A percentile compares a stretch with the other conserved stretches of the same genome.
Evolutionary conservation across 2,329 filamentous ascomycete species (phyloP).

Genomic region (Clarireedia monteithiana): DNA sequence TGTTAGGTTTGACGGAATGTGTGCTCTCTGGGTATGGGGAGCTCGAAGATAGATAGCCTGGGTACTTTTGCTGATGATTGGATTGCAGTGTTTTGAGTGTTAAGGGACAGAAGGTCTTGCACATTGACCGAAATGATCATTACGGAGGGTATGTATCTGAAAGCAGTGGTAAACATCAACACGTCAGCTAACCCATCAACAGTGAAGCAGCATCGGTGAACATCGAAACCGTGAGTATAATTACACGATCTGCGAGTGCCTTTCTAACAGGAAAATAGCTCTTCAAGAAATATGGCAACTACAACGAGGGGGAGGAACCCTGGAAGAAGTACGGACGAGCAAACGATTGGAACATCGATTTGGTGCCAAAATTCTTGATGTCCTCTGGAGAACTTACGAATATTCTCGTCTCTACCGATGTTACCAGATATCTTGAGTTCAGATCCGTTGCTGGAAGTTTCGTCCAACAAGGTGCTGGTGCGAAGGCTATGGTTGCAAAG

Average conservation of each 20-base stretch:
- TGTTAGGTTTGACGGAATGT: conserved; percentile 88
- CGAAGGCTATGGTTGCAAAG: conserved; percentile 89
- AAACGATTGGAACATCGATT: conserved; percentile 99
- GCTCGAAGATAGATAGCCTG: neutral
- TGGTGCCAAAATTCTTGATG: conserved; percentile 98
- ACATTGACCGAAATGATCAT: conserved; percentile 97
- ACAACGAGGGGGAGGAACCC: conserved; percentile 69
- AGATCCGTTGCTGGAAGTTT: conserved; percentile 93
- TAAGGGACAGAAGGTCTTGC: conserved; percentile 97
- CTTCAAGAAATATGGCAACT: conserved; percentile 95
- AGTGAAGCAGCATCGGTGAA: conserved; percentile 96
- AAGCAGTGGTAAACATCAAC: conserved; percentile 23
- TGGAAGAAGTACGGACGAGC: conserved; percentile 96
- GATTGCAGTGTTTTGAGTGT: conserved; percentile 76
- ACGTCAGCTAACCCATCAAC: conserved; percentile 11
- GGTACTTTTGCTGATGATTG: neutral
- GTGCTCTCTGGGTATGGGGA: conserved; percentile 83
- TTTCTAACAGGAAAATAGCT: conserved; percentile 50
- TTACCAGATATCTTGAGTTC: conserved; percentile 83
- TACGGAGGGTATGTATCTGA: conserved; percentile 70
- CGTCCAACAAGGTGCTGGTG: conserved; percentile 78
- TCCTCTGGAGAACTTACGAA: conserved; percentile 97
- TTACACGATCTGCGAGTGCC: conserved; percentile 11
- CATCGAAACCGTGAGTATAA: conserved; percentile 70
- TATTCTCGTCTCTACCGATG: conserved; percentile 93